phyloP scores from a whole-genome alignment of 352 stramenopile species.

The Phytophthora tentaculata region DNA sequence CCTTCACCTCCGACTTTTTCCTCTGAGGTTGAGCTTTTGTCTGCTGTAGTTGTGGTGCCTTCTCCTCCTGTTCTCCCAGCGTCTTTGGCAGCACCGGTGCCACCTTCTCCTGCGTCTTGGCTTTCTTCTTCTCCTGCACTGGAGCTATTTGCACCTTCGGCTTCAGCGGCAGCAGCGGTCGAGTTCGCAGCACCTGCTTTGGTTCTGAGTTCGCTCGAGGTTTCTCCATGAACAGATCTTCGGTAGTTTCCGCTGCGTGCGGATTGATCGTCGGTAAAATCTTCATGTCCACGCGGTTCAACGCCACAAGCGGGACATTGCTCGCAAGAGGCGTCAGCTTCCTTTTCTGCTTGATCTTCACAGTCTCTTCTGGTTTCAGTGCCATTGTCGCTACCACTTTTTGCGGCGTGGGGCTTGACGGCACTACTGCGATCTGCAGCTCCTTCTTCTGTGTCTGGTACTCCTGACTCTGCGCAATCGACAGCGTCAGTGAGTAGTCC shows the following conservation, averaged over 20 bases:
- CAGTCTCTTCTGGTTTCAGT: constrained; percentile 22
- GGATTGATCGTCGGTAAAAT: constrained; percentile 22
- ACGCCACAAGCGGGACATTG: constrained; percentile 17
- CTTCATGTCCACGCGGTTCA: constrained; percentile 30
- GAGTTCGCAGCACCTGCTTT: constrained; percentile 33
- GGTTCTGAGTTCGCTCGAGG: constrained; percentile 36
- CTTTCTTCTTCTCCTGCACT: too few relatives aligned
- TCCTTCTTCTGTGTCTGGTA: constrained; percentile 23
- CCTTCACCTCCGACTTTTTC: constrained; percentile 6
- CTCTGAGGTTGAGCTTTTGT: constrained; percentile 5
- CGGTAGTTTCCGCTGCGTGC: constrained; percentile 3
- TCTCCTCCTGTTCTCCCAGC: constrained; percentile 18
- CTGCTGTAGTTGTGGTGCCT: background rate
- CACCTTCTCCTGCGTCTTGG: constrained; percentile 1
- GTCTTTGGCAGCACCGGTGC: constrained; percentile 15
- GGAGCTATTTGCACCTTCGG: constrained; percentile 16
- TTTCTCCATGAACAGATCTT: constrained; percentile 31
- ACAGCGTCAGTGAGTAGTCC: constrained; percentile 67
- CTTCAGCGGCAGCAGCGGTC: constrained; percentile 29
- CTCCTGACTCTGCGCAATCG: constrained; percentile 51
- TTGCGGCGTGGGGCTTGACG: constrained; percentile 25
- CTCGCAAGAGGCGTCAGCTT: constrained; percentile 12
- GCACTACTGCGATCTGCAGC: constrained; percentile 31
- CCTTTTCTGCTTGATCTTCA: constrained; percentile 19
- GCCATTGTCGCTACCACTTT: constrained; percentile 35